Percentiles rank a stretch among this genome's conserved stretches.
Evolutionary conservation across 2,329 filamentous ascomycete species (phyloP).

Genomic region (Raffaelea arxii): DNA sequence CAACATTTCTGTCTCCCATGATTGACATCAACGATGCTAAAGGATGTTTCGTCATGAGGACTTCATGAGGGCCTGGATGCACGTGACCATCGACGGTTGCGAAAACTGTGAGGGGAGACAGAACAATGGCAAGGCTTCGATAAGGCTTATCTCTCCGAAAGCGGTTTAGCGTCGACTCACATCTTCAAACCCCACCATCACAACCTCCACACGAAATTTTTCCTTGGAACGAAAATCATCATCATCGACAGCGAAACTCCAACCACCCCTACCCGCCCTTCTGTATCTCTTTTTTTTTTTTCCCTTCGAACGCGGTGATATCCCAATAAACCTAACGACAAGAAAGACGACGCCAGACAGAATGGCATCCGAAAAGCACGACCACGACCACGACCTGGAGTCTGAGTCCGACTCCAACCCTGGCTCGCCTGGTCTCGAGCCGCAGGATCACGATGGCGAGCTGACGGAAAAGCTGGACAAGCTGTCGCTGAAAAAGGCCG

Average conservation of each 20-base stretch:
- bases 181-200: slow-evolving; percentile 11
- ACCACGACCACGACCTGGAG: slow-evolving; percentile 62
- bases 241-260: too few relatives aligned
- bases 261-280: too few relatives aligned
- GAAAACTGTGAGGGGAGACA: background rate
- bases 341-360: too few relatives aligned
- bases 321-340: too few relatives aligned
- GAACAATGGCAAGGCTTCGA: background rate
- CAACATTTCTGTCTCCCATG: too few relatives aligned
- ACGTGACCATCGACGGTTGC: too few relatives aligned
- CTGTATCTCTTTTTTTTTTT: too few relatives aligned
- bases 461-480: slow-evolving; percentile 60
- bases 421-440: slow-evolving; percentile 51
- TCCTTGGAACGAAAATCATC: slow-evolving; percentile 4
- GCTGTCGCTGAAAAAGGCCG: slow-evolving; percentile 76
- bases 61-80: too few relatives aligned
- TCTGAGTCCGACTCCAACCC: slow-evolving; percentile 55
- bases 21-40: too few relatives aligned
- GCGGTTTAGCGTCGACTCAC: slow-evolving; percentile 10
- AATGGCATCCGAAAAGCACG: slow-evolving; percentile 50
- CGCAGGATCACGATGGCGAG: slow-evolving; percentile 47
- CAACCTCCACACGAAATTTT: slow-evolving; percentile 15
- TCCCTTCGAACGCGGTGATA: too few relatives aligned
- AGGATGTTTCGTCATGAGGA: too few relatives aligned
- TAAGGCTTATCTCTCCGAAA: slow-evolving; percentile 10